Base-by-base conservation (phyloP, 805 yeast species). In the Yarrowia sp. region DNA sequence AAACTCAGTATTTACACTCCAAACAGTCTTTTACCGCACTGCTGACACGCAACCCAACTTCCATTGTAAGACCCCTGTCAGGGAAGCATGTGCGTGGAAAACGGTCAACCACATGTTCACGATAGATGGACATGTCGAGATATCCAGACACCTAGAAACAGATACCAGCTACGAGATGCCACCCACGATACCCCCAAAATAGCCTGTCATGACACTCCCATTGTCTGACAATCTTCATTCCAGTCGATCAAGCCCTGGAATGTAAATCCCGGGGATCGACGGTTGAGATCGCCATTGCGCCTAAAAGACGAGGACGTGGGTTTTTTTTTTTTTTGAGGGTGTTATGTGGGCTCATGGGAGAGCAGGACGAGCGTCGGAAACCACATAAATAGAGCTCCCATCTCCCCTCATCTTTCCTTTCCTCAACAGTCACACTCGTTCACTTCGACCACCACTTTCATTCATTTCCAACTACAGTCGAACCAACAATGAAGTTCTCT, bases 381-480 rank as follows among this genome's bases (percentile, higher is more conserved):
- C 38, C 61, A n/a, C 61, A 55, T 55, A 55, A 55, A 55, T 55
- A 55, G 44, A 44, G 14, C 6, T 3, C 3, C 9, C 38, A 19
- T 0, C 19, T 15, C 44, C 61, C 61, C 38, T 20, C 17, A 4
- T 0, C 24, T 39, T 40, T 40, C 12, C 40, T 55, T 13, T 52
- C 14, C 60, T 53, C 60, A 53, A 53, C 61, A 55, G 61, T 24
- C 36, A 36, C 61, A 55, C 36, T 39, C 46, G 61, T 39, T 39
- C 61, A 53, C 44, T 53, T 53, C 60, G 60, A 53, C 60, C 43
- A 53, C 46, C 61, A 55, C 61, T 39, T 40, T 55, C 61, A 40
- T 40, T 55, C 46, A 39, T 39, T 15, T 39, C 61, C 61, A 55
- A 55, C 61, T 55, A 52, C 61, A 15, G 61, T 55, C 61, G 61